Base-by-base conservation (phyloP, 768 basidiomycete species). In the Boletus bicolor region DNA sequence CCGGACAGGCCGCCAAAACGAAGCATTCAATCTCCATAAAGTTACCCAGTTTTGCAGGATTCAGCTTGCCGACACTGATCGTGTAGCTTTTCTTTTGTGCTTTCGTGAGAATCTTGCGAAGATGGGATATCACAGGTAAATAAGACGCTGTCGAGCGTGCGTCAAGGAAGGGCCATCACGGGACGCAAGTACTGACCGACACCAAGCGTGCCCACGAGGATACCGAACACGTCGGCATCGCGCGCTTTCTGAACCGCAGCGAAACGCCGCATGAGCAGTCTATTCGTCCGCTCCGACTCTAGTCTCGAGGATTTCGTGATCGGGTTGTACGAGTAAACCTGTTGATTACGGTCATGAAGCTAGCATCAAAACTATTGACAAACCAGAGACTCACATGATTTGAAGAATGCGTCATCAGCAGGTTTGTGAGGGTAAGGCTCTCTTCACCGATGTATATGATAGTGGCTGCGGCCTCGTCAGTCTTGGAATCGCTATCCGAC, bases 21-120 rank as follows among this genome's bases (percentile, higher is more conserved):
- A 93, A 98, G 64, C 94, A 96, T 67, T 98, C 96, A 47, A 99
- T 87, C 69, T 98, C 95, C 65, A 90, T 81, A 70, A 98, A 98
- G 72, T 98, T 99, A 9, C 87, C 96, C 21, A 98, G 79, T 65
- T 98, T 98, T 7, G 93, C 82, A 0, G 97, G 95, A 62, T 92
- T 97, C 45, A 97, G 81, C 72, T 96, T 93, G 37, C 97, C 96
- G 0, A 99, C 95, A 51, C 86, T 90, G 61, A 99, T 84, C 2
- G 96, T 98, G 72, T 98, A 99, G 58, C 83, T 84, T 70, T 98
- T 98, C 75, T 95, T 96, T 56, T 80, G 82, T 1, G 83, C 78
- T 38, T 76, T 77, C 1, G 78, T 69, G 48, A 98, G 80, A 9
- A 88, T 74, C 15, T 74, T 67, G 7, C 96, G 87, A n/a, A 98